These are phyloP conservation scores for Aureobasidium sp. DNA, from an alignment of 2,329 filamentous ascomycete genomes.

Conservation along the genomic window DNA sequence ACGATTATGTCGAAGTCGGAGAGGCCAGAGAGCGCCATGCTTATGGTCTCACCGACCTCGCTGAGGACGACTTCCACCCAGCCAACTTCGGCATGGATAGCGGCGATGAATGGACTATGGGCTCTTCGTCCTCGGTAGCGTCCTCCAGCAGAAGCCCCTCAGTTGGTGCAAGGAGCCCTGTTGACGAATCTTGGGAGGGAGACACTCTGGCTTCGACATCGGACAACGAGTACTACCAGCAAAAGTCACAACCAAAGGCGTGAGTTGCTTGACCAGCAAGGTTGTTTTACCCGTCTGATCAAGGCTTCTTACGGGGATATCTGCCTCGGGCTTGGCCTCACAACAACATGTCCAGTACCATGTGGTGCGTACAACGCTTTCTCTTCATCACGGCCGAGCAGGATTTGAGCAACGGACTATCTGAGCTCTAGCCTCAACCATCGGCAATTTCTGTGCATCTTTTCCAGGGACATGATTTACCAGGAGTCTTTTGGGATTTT, in stretches of 20 bases:
- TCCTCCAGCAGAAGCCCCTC: slow-evolving; percentile 56
- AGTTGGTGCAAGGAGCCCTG: slow-evolving; percentile 37
- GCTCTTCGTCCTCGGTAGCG: slow-evolving; percentile 70
- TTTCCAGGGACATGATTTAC: not conserved
- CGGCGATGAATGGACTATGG: slow-evolving; percentile 78
- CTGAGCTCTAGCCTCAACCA: not conserved
- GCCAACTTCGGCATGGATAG: slow-evolving; percentile 51
- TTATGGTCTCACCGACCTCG: slow-evolving; percentile 50
- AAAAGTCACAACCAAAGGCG: slow-evolving; percentile 7
- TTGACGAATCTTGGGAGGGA: slow-evolving; percentile 55
- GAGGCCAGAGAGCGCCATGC: slow-evolving; percentile 50
- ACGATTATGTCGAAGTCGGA: slow-evolving; percentile 85
- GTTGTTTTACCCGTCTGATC: not conserved
- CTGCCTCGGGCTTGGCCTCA: not conserved
- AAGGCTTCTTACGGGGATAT: not conserved
- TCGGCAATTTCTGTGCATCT: not conserved
- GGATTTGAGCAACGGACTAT: not conserved
- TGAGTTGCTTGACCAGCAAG: not conserved
- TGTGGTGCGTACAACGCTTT: not conserved
- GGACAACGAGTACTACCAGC: slow-evolving; percentile 30
- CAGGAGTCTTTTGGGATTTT: not conserved
- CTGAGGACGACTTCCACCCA: slow-evolving; percentile 44
- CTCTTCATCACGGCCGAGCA: not conserved
- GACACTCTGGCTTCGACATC: slow-evolving; percentile 45
- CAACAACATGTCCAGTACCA: not conserved